A percentile compares a stretch with the other conserved stretches of the same genome.
Conservation (phyloP, 345 rosid genomes). For the Firmiana major region DNA sequence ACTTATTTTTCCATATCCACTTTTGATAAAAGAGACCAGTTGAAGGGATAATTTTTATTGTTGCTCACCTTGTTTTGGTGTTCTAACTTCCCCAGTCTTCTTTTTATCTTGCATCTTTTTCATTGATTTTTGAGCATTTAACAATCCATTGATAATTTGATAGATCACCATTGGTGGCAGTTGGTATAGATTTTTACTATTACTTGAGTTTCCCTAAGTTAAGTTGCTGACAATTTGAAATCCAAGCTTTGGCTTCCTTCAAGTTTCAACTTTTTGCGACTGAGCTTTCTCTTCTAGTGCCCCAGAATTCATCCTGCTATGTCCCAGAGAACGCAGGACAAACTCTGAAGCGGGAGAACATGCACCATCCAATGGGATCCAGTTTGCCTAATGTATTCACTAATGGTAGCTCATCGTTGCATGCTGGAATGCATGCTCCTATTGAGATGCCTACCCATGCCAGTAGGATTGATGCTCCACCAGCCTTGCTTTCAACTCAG, state of each 20-base stretch:
- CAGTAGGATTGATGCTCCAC: constrained; percentile 55
- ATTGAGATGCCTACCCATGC: constrained; percentile 67
- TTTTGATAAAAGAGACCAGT: neutral
- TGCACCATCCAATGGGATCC: constrained; percentile 53
- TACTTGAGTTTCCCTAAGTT: neutral
- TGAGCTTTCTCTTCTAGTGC: constrained; percentile 43
- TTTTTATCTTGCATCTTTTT: neutral
- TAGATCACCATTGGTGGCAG: neutral
- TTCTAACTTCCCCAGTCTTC: neutral
- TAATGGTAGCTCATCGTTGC: constrained; percentile 67
- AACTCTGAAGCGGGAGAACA: constrained; percentile 52
- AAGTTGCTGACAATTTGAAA: neutral
- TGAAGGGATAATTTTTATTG: neutral
- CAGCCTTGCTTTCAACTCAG: constrained; percentile 63
- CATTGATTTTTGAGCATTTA: neutral
- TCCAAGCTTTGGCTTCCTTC: neutral
- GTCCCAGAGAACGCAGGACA: constrained; percentile 51
- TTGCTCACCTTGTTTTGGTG: neutral
- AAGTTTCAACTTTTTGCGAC: constrained; percentile 8
- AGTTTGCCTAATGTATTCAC: constrained; percentile 50
- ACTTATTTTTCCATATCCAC: neutral
- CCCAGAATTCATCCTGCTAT: constrained; percentile 60
- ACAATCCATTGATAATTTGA: neutral
- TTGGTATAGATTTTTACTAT: neutral
- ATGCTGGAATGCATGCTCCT: constrained; percentile 50